Evolutionary conservation across 805 yeast genomes (phyloP).

Genomic region (Barnettozyma vustinii): DNA sequence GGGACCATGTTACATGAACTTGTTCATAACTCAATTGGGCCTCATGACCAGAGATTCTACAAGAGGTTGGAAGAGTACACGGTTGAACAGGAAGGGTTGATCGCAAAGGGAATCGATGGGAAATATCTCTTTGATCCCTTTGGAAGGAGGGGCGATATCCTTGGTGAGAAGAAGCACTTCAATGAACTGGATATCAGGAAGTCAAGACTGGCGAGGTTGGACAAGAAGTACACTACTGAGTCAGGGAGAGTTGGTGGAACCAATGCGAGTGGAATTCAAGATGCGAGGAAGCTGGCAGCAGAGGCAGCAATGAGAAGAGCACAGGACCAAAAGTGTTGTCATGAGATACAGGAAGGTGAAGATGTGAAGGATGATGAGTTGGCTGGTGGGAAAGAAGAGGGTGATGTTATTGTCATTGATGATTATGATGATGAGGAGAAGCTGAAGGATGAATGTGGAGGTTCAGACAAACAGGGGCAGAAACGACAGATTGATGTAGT

Average conservation of each 20-base stretch:
- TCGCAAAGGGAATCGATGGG: conserved; percentile 29
- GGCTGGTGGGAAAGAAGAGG: conserved; percentile 16
- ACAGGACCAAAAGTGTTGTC: conserved; percentile 48
- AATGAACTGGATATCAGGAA: conserved; percentile 26
- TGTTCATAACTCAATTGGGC: conserved; percentile 73
- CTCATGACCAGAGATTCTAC: conserved; percentile 75
- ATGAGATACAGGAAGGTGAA: conserved; percentile 24
- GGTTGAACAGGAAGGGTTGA: conserved; percentile 31
- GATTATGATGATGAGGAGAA: conserved; percentile 2
- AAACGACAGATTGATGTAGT: not conserved
- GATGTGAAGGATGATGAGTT: conserved; percentile 43
- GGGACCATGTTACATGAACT: conserved; percentile 89
- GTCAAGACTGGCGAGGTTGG: conserved; percentile 37
- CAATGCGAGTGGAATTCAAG: conserved; percentile 2
- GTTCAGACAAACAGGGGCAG: not conserved
- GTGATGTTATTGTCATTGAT: conserved; percentile 4
- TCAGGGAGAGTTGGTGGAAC: conserved; percentile 13
- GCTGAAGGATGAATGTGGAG: not conserved
- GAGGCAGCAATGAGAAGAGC: conserved; percentile 61
- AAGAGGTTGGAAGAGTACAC: conserved; percentile 53
- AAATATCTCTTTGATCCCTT: conserved; percentile 3
- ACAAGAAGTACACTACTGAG: conserved; percentile 21
- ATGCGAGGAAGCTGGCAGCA: conserved; percentile 40
- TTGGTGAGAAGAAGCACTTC: conserved; percentile 35
- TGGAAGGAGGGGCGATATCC: conserved; percentile 12